Evolutionary conservation across 768 basidiomycete genomes (phyloP), one percentile per base, ranked within the genome.

Genomic region (Tricholomella constricta): DNA sequence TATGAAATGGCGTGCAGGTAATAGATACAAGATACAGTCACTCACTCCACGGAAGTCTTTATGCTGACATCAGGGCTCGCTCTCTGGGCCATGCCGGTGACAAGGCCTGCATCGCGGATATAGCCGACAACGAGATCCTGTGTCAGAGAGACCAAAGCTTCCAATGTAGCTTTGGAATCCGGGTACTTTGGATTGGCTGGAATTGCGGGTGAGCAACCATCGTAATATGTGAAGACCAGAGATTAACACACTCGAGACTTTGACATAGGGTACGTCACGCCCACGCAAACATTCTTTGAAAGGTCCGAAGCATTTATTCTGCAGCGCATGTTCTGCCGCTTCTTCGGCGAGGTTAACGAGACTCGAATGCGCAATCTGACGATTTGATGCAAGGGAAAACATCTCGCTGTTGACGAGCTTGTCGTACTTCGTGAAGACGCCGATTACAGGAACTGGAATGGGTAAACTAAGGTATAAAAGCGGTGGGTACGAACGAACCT

Each of bases 381-480:
- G 20, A 7, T 19, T 26, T 35, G 47, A 22, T 11, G 11, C 29
- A 11, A 31, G 29, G 6, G 6, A 6, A 6, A 6, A 31, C 29
- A 31, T 31, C 29, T 31, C 29, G 29, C 29, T 31, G 29, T 31
- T 31, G 19, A 42, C n/a, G 4, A 48, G 46, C 2, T n/a, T n/a
- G 17, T 72, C 71, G 52, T 62, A 72, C 49, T 72, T 66, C 7
- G 70, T 72, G 54, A 72, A 72, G 2, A 72, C 64, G 15, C 62
- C 63, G 23, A 72, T 61, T 29, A 70, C 52, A 15, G 71, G 70
- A 1, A 69, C 68, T 71, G 15, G 12, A n/a, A 23, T n/a, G n/a
- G n/a, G n/a, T n/a, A n/a, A n/a, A n/a, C n/a, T n/a, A n/a, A n/a
- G n/a, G n/a, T n/a, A n/a, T n/a, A n/a, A n/a, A n/a, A n/a, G n/a